Conservation (phyloP, 768 basidiomycete species). For the Steccherinum ochraceum region DNA sequence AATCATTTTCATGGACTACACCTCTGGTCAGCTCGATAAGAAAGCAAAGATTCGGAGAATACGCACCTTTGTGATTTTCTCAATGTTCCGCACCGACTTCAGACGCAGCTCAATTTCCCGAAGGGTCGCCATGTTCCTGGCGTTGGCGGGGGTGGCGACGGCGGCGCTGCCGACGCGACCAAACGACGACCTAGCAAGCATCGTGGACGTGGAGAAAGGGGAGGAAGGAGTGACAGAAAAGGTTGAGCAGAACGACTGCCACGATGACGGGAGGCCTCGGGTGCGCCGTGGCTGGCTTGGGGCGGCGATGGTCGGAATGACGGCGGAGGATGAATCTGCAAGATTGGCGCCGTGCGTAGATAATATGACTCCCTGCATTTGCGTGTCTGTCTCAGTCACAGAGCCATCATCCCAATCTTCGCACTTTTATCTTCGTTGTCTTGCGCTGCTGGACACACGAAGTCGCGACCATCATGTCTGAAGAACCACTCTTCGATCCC, state of each 20-base stretch:
- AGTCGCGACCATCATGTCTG: slow-evolving; percentile 43
- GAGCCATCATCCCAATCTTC: background rate
- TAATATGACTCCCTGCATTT: slow-evolving; percentile 2
- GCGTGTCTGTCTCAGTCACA: background rate
- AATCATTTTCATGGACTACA: slow-evolving; percentile 98
- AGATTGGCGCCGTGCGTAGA: background rate
- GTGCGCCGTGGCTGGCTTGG: too few species aligned
- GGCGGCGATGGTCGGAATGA: too few species aligned
- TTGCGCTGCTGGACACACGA: slow-evolving; percentile 1
- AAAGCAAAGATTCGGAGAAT: background rate
- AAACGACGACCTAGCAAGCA: slow-evolving; percentile 47
- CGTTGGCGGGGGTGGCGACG: slow-evolving; percentile 36
- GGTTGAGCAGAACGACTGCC: slow-evolving; percentile 11
- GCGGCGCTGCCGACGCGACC: slow-evolving; percentile 34
- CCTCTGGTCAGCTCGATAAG: slow-evolving; percentile 1
- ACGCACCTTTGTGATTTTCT: slow-evolving; percentile 97
- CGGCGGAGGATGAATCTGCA: slow-evolving; percentile 8
- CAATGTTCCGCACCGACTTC: slow-evolving; percentile 95
- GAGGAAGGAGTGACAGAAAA: slow-evolving; percentile 12
- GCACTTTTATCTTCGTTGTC: slow-evolving; percentile 7
- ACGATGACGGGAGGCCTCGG: background rate
- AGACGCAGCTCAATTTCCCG: slow-evolving; percentile 94
- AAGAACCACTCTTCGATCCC: slow-evolving; percentile 77
- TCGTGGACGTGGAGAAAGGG: slow-evolving; percentile 15
- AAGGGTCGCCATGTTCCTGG: slow-evolving; percentile 94